phyloP scores from a whole-genome alignment of 345 rosid genomes.

The Turnera subulata region DNA sequence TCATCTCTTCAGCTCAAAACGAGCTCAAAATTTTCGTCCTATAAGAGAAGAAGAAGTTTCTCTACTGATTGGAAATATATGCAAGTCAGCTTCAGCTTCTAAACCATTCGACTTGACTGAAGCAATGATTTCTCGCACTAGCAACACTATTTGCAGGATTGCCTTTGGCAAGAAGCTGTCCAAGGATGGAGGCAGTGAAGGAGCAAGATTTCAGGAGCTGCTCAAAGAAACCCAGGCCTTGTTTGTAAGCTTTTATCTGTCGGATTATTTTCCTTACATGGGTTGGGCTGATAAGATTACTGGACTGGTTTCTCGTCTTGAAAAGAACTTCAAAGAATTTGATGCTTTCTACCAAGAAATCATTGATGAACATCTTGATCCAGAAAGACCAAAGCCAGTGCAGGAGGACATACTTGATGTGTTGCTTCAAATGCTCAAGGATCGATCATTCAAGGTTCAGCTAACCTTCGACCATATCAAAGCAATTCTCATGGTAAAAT shows the following conservation, averaged over 20 bases:
- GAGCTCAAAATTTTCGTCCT: slow-evolving; percentile 29
- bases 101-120: slow-evolving; percentile 5
- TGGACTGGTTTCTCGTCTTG: slow-evolving; percentile 28
- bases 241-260: slow-evolving; percentile 32
- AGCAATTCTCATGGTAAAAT: slow-evolving; percentile 16
- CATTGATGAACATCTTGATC: slow-evolving; percentile 39
- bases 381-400: slow-evolving; percentile 10
- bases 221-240: slow-evolving; percentile 28
- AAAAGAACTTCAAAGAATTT: slow-evolving; percentile 26
- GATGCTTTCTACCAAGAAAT: slow-evolving; percentile 40
- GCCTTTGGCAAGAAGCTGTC: slow-evolving; percentile 47
- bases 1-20: slow-evolving; percentile 33
- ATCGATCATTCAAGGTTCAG: slow-evolving; percentile 3
- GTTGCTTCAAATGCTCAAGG: not conserved
- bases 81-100: not conserved
- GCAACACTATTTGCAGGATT: slow-evolving; percentile 22
- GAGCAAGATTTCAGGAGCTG: slow-evolving; percentile 20
- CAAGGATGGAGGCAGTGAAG: slow-evolving; percentile 23
- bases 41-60: slow-evolving; percentile 46
- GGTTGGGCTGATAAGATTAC: slow-evolving; percentile 44
- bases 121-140: slow-evolving; percentile 12
- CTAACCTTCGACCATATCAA: slow-evolving; percentile 7
- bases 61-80: slow-evolving; percentile 25
- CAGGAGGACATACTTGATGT: slow-evolving; percentile 21
- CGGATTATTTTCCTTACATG: slow-evolving; percentile 37